These are phyloP conservation scores for Diaporthe citrichinensis DNA, from an alignment of 2,329 filamentous ascomycete species.

Conservation along the genomic window DNA sequence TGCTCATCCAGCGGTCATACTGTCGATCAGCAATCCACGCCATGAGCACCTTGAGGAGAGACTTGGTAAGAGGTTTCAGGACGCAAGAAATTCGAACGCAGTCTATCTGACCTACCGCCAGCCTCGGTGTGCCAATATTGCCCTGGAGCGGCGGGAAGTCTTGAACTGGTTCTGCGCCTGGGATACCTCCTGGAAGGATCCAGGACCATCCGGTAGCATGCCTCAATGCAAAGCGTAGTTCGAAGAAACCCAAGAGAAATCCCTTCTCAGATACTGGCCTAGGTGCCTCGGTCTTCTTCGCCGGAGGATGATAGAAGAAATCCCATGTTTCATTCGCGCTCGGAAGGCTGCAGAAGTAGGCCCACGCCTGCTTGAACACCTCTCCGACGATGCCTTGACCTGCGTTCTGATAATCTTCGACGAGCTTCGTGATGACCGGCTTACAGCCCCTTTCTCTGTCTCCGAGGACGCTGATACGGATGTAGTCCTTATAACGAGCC, in stretches of 20 bases:
- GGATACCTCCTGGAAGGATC: slow-evolving; percentile 50
- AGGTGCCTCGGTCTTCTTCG: slow-evolving; percentile 19
- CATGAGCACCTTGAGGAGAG: slow-evolving; percentile 54
- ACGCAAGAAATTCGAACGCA: slow-evolving; percentile 56
- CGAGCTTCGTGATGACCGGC: background rate
- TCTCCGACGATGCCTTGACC: slow-evolving; percentile 45
- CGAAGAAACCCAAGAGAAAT: slow-evolving; percentile 58
- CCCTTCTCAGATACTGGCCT: slow-evolving; percentile 48
- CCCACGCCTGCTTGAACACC: slow-evolving; percentile 49
- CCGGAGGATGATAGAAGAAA: background rate
- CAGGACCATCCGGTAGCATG: slow-evolving; percentile 61
- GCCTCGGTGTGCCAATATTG: slow-evolving; percentile 58
- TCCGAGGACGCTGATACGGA: slow-evolving; percentile 43
- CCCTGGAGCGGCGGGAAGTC: slow-evolving; percentile 50
- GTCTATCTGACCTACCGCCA: slow-evolving; percentile 62
- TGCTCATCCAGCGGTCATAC: slow-evolving; percentile 49
- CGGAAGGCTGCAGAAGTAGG: slow-evolving; percentile 42
- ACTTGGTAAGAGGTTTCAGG: slow-evolving; percentile 51
- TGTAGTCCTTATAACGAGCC: slow-evolving; percentile 53
- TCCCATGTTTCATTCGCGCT: background rate
- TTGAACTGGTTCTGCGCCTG: background rate
- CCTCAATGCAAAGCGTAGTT: slow-evolving; percentile 62
- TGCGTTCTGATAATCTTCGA: background rate
- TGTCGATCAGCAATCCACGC: slow-evolving; percentile 52
- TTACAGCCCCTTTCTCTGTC: background rate